Evolutionary conservation across 331 rosid species (phyloP), one percentile per base, ranked within the genome.

Genomic region (Pyracantha coccinea): DNA sequence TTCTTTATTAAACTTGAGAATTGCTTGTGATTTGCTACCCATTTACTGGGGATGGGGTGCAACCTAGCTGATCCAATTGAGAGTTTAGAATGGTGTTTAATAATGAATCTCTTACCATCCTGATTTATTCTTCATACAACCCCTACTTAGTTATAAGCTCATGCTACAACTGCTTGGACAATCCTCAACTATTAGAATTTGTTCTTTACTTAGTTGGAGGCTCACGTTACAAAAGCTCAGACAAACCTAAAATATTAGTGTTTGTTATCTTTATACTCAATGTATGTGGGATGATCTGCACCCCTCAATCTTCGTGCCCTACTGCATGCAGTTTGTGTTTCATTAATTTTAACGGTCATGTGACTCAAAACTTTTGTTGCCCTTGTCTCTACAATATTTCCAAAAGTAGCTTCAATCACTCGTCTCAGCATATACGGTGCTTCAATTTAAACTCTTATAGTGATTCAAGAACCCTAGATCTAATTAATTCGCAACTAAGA

Each of bases 341-440:
- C 44, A 63, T 58, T 19, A 73, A 29, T 4, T 24, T 58, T 38
- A 38, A 31, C 59, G 69, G 65, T 73, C 77, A 44, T 61, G 77
- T 73, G 77, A 73, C 60, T 72, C 52, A 52, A 50, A 50, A 27
- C 2, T 7, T 73, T 73, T 73, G 77, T 73, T 38, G 44, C 44
- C 44, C 1, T 72, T 21, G 25, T 8, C 44, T 24, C 68, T 59
- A 38, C 57, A 24, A 1, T 32, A 57, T 63, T 63, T 63, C 68
- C 68, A 24, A 72, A 59, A 17, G 19, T 59, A 24, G 57, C 57
- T 16, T 63, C 17, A 63, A 61, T 25, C 5, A 14, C 20, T 27
- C 8, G 17, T 50, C 8, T 58, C 29, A 5, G 63, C 20, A 16
- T 2, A 2, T 12, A 23, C 2, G 31, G 16, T 11, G 5, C 31